Percentiles rank a stretch among this genome's conserved stretches.
phyloP scores from a whole-genome alignment of 192 early-diverging fungal species.

The Entrophospora sp. region DNA sequence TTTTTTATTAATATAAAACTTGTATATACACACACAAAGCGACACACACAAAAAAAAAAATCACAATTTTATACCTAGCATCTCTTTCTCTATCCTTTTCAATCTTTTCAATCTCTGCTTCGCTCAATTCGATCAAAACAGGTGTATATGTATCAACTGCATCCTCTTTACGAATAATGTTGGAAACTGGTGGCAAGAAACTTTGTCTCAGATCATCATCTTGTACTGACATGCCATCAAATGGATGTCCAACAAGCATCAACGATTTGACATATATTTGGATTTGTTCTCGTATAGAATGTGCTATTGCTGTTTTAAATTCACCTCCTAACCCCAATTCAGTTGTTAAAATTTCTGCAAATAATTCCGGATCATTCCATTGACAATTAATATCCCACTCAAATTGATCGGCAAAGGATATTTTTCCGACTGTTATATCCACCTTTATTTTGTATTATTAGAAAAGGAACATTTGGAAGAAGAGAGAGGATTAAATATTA shows the following conservation, averaged over 20 bases:
- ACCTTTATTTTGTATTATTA: too few relatives aligned
- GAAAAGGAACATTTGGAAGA: too few relatives aligned
- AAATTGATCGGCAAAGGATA: slow-evolving; percentile 81
- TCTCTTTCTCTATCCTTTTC: slow-evolving; percentile 81
- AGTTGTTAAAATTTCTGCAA: slow-evolving; percentile 69
- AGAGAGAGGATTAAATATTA: too few relatives aligned
- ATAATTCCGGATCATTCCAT: slow-evolving; percentile 75
- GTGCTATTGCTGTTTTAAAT: slow-evolving; percentile 86
- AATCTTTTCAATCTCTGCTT: slow-evolving; percentile 68
- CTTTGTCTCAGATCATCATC: slow-evolving; percentile 69
- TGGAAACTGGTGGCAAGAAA: slow-evolving; percentile 57
- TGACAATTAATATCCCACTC: slow-evolving; percentile 85
- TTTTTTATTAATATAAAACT: neutral
- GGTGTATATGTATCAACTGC: slow-evolving; percentile 52
- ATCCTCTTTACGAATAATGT: slow-evolving; percentile 39
- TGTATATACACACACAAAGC: too few relatives aligned
- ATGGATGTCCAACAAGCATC: slow-evolving; percentile 70
- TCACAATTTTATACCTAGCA: slow-evolving; percentile 27
- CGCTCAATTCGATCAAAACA: slow-evolving; percentile 52
- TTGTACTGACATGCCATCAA: slow-evolving; percentile 61
- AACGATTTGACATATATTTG: slow-evolving; percentile 78
- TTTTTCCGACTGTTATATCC: slow-evolving; percentile 80
- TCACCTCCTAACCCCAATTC: slow-evolving; percentile 78
- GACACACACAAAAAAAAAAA: neutral
- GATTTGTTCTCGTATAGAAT: slow-evolving; percentile 90